Evolutionary conservation across 345 rosid species (phyloP), one percentile per base, ranked within the genome.

Genomic region (Physaria fendleri): DNA sequence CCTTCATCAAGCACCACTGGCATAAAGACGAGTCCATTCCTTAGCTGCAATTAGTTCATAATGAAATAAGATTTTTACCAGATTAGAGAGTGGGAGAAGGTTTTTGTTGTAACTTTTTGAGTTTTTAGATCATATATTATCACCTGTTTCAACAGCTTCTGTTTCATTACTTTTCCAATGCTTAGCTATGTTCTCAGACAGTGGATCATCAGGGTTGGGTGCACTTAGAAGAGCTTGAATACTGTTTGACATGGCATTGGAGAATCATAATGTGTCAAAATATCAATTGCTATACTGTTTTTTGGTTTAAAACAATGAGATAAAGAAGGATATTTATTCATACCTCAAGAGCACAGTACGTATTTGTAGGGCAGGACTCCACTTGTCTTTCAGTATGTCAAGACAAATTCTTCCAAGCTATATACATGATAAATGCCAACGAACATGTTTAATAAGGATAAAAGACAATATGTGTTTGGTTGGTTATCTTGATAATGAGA

Each of bases 361-460:
- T 41, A 93, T 93, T 76, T 93, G 99, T 18, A 93, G 88, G 49
- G 99, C 99, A 41, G 99, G 99, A 69, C 99, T 93, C 97, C 99
- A 93, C 56, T 93, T 93, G 76, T 93, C 99, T 74, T 93, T 93
- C 81, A 93, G 79, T 66, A 93, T 93, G 77, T 93, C 99, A 30
- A 93, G 97, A 83, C 99, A 93, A 48, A 93, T 93, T 62, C 99
- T 80, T 74, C 99, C 99, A 71, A 93, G 97, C 99, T 93, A 44
- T 44, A 35, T 8, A 70, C 45, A 56, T 5, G n/a, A 67, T 33
- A 15, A 32, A 16, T 4, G 53, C 58, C 39, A 25, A 48, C 11
- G 24, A 69, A 15, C 11, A 42, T n/a, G 10, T 17, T 58, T 3
- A 13, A 44, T 41, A 46, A 46, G 38, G 34, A 73, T 29, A 12